Base-by-base conservation (phyloP, 1,284 basidiomycete species). In the Vanrija sp. region DNA sequence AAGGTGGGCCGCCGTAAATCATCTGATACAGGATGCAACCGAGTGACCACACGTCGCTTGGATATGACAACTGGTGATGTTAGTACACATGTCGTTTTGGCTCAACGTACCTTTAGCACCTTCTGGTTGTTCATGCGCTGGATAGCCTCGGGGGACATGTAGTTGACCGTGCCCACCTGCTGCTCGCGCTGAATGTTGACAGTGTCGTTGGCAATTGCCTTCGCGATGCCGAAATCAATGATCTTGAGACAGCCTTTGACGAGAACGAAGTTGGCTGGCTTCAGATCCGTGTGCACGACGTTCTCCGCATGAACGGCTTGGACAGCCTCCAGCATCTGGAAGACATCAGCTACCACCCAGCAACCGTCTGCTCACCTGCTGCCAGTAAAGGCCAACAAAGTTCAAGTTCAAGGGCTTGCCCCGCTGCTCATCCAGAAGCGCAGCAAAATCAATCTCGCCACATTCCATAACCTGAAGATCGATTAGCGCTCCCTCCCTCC, bases 1-100 rank as follows among this genome's bases (percentile, higher is more conserved):
- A 99, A 3, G 94, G 89, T 54, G 93, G 92, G 52, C 83, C 83
- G 38, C 93, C 93, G 55, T 92, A 88, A 36, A 98, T 87, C 86
- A 98, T 94, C 74, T 98, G 95, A 77, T 88, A 98, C 35, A 99
- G 77, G 51, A 98, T 90, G 75, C 95, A 98, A 1, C 94, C 96
- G 16, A 98, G 79, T 16, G 94, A 90, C 96, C 96, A 99, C n/a
- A 96, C 82, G 75, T 99, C 95, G 45, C 90, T 89, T 54, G 92
- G 91, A 27, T 69, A 67, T 41, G 70, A 71, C 42, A 69, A 69
- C 58, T 68, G 57, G 23, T 6, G 44, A 41, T 18, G 36, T 25
- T 3, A 14, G 4, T 31, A 24, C 9, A 39, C 22, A 4, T 9
- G 4, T 25, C 15, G 31, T 4, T 24, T 1, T 42, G 4, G n/a